Evolutionary conservation across 2,329 filamentous ascomycete species (phyloP), one percentile per base, ranked within the genome.

Genomic region (Colletotrichum abscissum): DNA sequence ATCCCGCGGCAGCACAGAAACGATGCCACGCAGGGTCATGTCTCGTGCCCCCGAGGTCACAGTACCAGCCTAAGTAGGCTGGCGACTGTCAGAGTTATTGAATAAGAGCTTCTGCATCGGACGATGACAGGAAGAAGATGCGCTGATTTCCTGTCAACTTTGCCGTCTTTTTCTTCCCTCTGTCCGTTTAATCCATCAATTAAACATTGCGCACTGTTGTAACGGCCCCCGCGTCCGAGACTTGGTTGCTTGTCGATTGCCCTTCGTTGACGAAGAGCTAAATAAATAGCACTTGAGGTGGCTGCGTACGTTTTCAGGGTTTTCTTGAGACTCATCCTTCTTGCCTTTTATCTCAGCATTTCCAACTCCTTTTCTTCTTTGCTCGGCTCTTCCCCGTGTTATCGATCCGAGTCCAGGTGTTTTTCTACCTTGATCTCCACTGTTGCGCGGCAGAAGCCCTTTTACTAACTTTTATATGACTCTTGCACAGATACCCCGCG

Each of bases 401-500:
- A 49, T 63, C 55, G 14, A 38, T 59, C 26, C 30, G 24, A 55
- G n/a, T 7, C 38, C 28, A 73, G 60, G 70, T 66, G 57, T 38
- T 56, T 52, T 24, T 55, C 55, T 33, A 42, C 26, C 12, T 38
- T 63, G 28, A 73, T 74, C 73, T 74, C 65, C 64, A 73, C 63
- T 62, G 63, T 64, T 66, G 26, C 60, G 71, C 57, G 56, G 55
- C 65, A 35, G 56, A 62, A 71, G 60, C 71, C 71, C 67, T 71
- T 70, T 66, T 26, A 72, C 63, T 72, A 72, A 72, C 69, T 58
- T 73, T 72, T 72, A 63, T 74, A 68, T 68, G 69, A 74, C 72
- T 74, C 68, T 74, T 56, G 33, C 63, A 64, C 70, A 74, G 72
- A 68, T 75, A 75, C 74, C 74, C 74, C 74, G 74, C 74, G 67